Evolutionary conservation across 2,329 filamentous ascomycete species (phyloP), one percentile per base, ranked within the genome.

Genomic region (Diaporthe citriasiana): DNA sequence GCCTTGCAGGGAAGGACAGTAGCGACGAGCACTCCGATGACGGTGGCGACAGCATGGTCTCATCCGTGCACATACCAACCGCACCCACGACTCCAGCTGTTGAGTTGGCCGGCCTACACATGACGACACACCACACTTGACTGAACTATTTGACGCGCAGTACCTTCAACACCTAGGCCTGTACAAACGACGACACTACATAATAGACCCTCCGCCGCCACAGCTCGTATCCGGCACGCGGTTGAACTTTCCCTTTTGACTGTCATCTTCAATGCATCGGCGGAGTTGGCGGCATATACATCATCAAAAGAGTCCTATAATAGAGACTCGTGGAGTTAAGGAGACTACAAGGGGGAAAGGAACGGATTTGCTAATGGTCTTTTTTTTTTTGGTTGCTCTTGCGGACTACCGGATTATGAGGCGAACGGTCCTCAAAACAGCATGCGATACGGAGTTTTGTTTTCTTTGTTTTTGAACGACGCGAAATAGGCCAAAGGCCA

Each of bases 31-130:
- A 84, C 38, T 85, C 87, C 15, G 73, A 74, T 42, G 85, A 87
- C 73, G 84, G 84, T 47, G 88, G 85, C 76, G 82, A 82, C 71
- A 86, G 85, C 78, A 81, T 87, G 75, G 81, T 83, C 25, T 88
- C 87, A 15, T 84, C 87, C 5, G 82, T 82, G 30, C 83, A 86
- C 38, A 78, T 87, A 77, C 79, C 82, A 76, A 82, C 81, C 15
- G 79, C 78, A 17, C 78, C 78, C 30, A 80, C 78, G 63, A 82
- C 82, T 71, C 80, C 81, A 73, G 78, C 77, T 35, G 59, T 77
- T 66, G 78, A 75, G 35, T 38, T 75, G 42, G 45, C 72, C 22
- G 74, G 72, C 27, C 59, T 75, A 13, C 30, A 55, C 59, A 71
- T 73, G 51, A 55, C 45, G 25, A 3, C 68, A 17, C 59, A 70